Evolutionary conservation across 345 rosid species (phyloP), one percentile per base, ranked within the genome.

Genomic region (Streptanthus diversifolius): DNA sequence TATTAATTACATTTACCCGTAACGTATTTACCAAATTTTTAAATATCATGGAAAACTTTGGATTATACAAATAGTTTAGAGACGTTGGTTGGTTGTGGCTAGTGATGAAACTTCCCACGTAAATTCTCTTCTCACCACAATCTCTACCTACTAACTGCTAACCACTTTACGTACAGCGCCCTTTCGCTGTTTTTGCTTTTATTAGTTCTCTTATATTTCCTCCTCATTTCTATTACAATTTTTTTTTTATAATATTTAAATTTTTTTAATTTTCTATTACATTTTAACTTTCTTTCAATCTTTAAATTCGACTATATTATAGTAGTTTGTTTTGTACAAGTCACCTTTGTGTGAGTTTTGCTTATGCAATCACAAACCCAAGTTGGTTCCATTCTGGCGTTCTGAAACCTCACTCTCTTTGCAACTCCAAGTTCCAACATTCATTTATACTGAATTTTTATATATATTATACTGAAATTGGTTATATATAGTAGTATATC

Each of bases 81-180:
- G 55, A 67, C 10, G 47, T 67, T 75, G 74, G 68, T 75, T 41
- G 70, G 74, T 68, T 68, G 74, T 51, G 68, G 74, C 41, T 75
- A 41, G 69, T 1, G 74, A 17, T 68, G 69, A 75, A 68, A 61
- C 74, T 52, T 68, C 40, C 68, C 79, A 68, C 69, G 79, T 68
- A 67, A 75, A 59, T 68, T 68, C 40, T 41, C 63, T 21, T 60
- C 69, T 33, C 69, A 54, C 79, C 79, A 60, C 69, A 75, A 68
- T 68, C 69, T 60, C 79, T 75, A 75, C 74, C 74, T 68, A 75
- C 69, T 52, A 68, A 67, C 79, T 30, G 55, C 73, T 67, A 75
- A 68, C 79, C 60, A 75, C 72, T 57, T 73, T 19, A 66, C 67
- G 36, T 12, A 27, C 76, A 66, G 24, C 67, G 36, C 78, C 61